A percentile compares a stretch with the other conserved stretches of the same genome.
phyloP scores from a whole-genome alignment of 73 alveolate genomes.

The Uronychia binucleata region DNA sequence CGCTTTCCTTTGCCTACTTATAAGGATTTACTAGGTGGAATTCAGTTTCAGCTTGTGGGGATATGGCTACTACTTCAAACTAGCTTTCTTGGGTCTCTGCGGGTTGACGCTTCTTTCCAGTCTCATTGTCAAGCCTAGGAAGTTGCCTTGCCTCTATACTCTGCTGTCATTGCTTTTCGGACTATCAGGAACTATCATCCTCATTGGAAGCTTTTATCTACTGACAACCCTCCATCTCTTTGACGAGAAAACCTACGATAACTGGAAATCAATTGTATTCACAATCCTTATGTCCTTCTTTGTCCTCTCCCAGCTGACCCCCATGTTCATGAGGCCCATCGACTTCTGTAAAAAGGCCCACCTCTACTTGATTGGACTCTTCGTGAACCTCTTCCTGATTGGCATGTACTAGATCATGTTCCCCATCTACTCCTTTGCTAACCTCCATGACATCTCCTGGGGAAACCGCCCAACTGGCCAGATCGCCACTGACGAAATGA shows the following conservation, averaged over 20 bases:
- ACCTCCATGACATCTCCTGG: constrained; percentile 59
- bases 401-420: constrained; percentile 30
- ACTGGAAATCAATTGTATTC: neutral
- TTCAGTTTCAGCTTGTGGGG: neutral
- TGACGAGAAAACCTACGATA: neutral
- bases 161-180: neutral
- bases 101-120: neutral
- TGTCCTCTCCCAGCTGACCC: neutral
- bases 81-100: neutral
- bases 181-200: neutral
- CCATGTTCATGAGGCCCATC: neutral
- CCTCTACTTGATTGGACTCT: constrained; percentile 2
- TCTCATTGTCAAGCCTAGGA: neutral
- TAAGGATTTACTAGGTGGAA: neutral
- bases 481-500: neutral
- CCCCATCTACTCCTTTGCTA: constrained; percentile 37
- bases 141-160: neutral
- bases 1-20: constrained; percentile 9
- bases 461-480: constrained; percentile 46
- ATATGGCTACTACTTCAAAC: neutral
- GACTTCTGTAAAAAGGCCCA: neutral
- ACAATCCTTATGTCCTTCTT: neutral
- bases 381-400: constrained; percentile 1
- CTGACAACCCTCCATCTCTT: neutral
- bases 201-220: neutral